Percentiles rank a stretch among this genome's conserved stretches.
phyloP scores from a whole-genome alignment of 2,329 filamentous ascomycete species.

The Calonectria multiphialidica region DNA sequence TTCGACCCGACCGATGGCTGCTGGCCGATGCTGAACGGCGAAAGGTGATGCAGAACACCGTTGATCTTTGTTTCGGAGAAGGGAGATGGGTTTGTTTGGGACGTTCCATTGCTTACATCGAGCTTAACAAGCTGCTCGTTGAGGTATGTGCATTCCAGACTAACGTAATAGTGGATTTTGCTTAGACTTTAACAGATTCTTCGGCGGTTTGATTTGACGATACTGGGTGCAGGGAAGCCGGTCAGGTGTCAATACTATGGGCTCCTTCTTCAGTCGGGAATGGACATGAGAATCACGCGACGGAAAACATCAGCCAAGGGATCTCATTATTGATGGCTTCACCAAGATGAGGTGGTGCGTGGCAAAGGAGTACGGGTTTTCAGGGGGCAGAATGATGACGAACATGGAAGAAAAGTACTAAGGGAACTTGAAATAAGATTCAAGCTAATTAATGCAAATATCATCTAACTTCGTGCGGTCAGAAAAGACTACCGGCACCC shows the following conservation, averaged over 20 bases:
- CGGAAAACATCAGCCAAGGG: not conserved
- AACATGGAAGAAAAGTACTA: not conserved
- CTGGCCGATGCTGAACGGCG: not conserved
- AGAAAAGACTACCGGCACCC: not conserved
- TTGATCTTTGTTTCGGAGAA: constrained; percentile 17
- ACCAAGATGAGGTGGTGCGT: not conserved
- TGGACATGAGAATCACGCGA: not conserved
- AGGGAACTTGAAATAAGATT: not conserved
- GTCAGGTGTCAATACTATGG: not conserved
- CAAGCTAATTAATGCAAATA: not conserved
- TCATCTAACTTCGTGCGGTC: not conserved
- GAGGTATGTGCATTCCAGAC: not conserved
- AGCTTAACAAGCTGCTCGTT: not conserved
- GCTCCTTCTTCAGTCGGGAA: not conserved
- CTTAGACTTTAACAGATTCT: not conserved
- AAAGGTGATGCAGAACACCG: not conserved
- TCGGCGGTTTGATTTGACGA: not conserved
- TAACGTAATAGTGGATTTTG: not conserved
- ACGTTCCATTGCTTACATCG: not conserved
- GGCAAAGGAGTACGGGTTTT: not conserved
- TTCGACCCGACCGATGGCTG: constrained; percentile 2
- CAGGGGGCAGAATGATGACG: not conserved
- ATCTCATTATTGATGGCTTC: not conserved
- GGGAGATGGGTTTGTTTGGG: constrained; percentile 16
- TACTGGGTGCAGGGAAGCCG: not conserved